Base-by-base conservation (phyloP, 805 yeast species). In the Saccharomyces jurei region DNA sequence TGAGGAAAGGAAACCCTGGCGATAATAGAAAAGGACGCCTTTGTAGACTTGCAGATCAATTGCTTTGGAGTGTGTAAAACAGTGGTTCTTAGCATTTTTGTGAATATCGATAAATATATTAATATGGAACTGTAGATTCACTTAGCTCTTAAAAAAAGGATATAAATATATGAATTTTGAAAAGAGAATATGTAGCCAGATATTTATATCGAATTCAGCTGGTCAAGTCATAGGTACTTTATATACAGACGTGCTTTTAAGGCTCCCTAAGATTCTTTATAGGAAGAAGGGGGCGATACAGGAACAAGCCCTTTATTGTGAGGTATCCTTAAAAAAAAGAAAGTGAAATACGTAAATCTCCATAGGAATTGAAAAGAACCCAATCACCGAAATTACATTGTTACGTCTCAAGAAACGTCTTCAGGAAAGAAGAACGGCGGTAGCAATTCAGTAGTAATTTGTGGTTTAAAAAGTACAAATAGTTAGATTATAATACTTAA, bases 1-100 rank as follows among this genome's bases (percentile, higher is more conserved):
- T 61, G 60, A 30, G 61, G 60, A 10, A 49, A 22, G n/a, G 48
- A 32, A 11, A 50, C 53, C 46, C 47, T 32, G 4, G 59, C 13
- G n/a, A 56, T 48, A 26, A 51, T 11, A 27, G 52, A 50, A 29
- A 58, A 52, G n/a, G 49, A 4, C 49, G 30, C 44, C 44, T 11
- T 36, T 36, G 44, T 9, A 8, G 49, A 46, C 10, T 26, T 28
- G 11, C 32, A 22, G 5, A 46, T 26, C 49, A 14, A n/a, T 46
- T 46, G 49, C n/a, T 13, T 26, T 27, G 49, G 21, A n/a, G 49
- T 26, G 11, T 31, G 49, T n/a, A 22, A 46, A 46, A 27, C 5
- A 46, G 22, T 27, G 30, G 29, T 14, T 46, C 44, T 36, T 17
- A 36, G 10, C 44, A 36, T 36, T 8, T 36, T 36, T 17, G 25